A percentile compares a stretch with the other conserved stretches of the same genome.
Evolutionary conservation across 2,329 filamentous ascomycete genomes (phyloP).

Genomic region (Pestalotiopsis sp.): DNA sequence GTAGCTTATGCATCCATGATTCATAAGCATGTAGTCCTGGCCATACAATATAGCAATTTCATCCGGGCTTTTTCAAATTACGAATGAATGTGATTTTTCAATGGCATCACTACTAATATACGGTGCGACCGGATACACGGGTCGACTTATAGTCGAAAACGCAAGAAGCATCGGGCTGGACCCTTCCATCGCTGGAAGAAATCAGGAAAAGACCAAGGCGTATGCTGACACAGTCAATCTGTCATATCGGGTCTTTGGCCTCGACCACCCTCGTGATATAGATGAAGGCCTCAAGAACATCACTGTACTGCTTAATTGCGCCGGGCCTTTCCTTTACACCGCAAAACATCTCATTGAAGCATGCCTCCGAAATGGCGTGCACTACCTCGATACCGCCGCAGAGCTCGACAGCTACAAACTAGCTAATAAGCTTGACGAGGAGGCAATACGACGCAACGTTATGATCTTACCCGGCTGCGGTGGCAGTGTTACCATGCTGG

Average conservation of each 20-base stretch:
- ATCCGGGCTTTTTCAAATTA: too few species aligned
- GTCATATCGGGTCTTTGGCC: constrained; percentile 13
- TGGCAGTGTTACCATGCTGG: constrained; percentile 22
- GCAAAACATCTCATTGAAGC: constrained; percentile 17
- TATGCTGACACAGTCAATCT: background rate
- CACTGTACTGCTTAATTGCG: constrained; percentile 21
- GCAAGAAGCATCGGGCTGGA: constrained; percentile 14
- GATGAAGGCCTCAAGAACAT: constrained; percentile 2
- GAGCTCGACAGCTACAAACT: constrained; percentile 21
- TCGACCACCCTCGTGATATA: background rate
- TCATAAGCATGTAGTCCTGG: background rate
- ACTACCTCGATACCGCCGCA: constrained; percentile 23
- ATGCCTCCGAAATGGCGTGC: constrained; percentile 17
- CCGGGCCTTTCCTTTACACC: constrained; percentile 20
- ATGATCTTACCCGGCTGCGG: constrained; percentile 24
- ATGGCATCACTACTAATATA: constrained; percentile 19
- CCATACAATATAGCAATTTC: too few species aligned
- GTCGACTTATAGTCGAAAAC: constrained; percentile 17
- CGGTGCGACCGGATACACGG: constrained; percentile 23
- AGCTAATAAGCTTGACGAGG: constrained; percentile 8
- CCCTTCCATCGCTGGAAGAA: constrained; percentile 15
- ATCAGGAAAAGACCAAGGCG: background rate
- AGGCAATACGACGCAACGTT: constrained; percentile 13
- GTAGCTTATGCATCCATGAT: background rate
- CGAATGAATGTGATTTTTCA: background rate